Evolutionary conservation across 805 yeast genomes (phyloP), one percentile per base, ranked within the genome.

Genomic region (Saturnispora galanensis): DNA sequence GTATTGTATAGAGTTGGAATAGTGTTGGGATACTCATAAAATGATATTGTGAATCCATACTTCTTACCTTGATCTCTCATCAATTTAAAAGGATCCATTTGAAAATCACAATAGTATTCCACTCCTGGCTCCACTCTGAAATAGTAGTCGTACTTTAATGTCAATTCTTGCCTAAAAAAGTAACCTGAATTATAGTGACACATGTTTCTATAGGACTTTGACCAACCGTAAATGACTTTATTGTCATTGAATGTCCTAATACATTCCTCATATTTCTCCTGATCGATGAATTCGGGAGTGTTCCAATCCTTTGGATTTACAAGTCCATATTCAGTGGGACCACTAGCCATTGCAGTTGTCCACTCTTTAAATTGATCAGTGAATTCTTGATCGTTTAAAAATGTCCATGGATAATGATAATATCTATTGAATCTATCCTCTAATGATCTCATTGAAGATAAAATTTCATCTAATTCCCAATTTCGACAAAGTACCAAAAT

Each of bases 121-220:
- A 89, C 88, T 51, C 81, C 87, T 0, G 98, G 98, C 62, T 90
- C 98, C 10, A 90, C 96, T 51, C 98, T 73, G 78, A 95, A 89
- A 66, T 90, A 90, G 71, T 81, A 93, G 49, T 87, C 90, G 65
- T 84, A 93, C 31, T 81, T 70, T 38, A 68, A 61, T 53, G 89
- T 64, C 38, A 87, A 59, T 46, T 78, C 77, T 57, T 88, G 95
- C 58, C 84, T 76, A 67, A 77, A 90, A 66, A 93, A 93, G 60
- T 72, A 84, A 0, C 97, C 97, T 2, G 95, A 82, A 59, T 93
- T 90, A 67, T 83, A 90, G 33, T 96, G 74, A 63, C 97, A 93
- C 97, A 93, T 93, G 62, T 90, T 89, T 58, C 97, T 75, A 57
- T 84, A 84, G 1, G 86, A 77, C 51, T 66, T 60, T 1, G 84